Conservation (phyloP, 2,329 filamentous ascomycete species). For the Diaporthe velutina region DNA sequence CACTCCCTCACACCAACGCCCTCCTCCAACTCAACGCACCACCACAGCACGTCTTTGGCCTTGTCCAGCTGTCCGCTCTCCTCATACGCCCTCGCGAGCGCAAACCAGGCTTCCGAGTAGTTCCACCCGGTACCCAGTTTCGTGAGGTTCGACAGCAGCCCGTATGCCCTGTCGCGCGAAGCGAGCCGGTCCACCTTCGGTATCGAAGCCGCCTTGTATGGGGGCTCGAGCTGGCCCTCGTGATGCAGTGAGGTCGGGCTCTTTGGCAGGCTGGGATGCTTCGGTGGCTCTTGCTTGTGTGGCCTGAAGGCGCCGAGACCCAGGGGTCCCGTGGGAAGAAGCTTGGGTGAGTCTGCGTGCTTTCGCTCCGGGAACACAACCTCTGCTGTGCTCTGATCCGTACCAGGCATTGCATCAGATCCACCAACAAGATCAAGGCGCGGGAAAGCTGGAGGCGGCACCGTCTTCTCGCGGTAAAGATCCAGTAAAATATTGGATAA, state of each 20-base stretch:
- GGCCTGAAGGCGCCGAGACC: constrained; percentile 55
- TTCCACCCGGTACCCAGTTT: constrained; percentile 93
- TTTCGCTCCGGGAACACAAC: constrained; percentile 29
- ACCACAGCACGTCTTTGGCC: constrained; percentile 94
- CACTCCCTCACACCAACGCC: constrained; percentile 83
- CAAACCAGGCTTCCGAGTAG: constrained; percentile 92
- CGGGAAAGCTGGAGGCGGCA: constrained; percentile 69
- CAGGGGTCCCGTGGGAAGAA: constrained; percentile 60
- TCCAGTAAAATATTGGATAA: constrained; percentile 89
- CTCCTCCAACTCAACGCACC: constrained; percentile 96
- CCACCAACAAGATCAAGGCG: constrained; percentile 53
- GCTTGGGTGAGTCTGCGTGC: constrained; percentile 30
- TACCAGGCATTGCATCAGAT: constrained; percentile 43
- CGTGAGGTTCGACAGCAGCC: constrained; percentile 84
- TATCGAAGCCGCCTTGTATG: constrained; percentile 71
- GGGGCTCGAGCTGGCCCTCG: constrained; percentile 61
- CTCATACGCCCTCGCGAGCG: constrained; percentile 88
- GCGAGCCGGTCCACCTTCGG: constrained; percentile 86
- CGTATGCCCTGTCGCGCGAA: constrained; percentile 89
- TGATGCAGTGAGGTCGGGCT: constrained; percentile 43
- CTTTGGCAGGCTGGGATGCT: constrained; percentile 11
- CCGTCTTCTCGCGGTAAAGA: constrained; percentile 79
- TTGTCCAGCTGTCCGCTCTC: constrained; percentile 87
- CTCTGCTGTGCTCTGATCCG: constrained; percentile 37
- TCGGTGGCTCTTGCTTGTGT: constrained; percentile 28